Base-by-base conservation (phyloP, 768 basidiomycete species). In the Hericium coralloides region DNA sequence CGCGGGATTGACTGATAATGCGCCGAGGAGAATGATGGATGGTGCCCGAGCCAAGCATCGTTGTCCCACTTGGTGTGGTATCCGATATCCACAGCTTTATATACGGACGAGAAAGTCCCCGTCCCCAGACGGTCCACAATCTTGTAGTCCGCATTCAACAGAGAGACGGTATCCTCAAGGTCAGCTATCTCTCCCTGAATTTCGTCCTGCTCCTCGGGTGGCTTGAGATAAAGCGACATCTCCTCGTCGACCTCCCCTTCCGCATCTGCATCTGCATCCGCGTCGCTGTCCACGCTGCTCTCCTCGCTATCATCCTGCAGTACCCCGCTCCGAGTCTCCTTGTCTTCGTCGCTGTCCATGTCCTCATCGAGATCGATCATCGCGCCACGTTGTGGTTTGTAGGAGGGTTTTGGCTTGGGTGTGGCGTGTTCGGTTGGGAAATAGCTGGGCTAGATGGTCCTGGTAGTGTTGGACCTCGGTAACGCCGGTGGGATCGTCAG, bases 51-150 rank as follows among this genome's bases (percentile, higher is more conserved):
- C 90, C 90, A 92, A 12, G 81, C 75, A 4, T 69, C 62, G 64
- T 92, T 91, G 68, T 89, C 79, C 84, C 84, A 91, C 53, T 88
- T 87, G 51, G 78, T 72, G 63, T 91, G 82, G 64, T 88, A 82
- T 57, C 78, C 72, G 15, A 88, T 64, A 69, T 99, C 97, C 60
- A 95, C 70, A 0, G 95, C 97, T 65, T 98, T 97, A 79, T 98
- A 99, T n/a, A 99, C 97, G 10, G 94, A 94, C 0, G 95, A 98
- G 73, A 99, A 99, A 1, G 95, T 99, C 15, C 95, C 95, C 55
- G 95, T 98, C 14, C 97, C 97, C 0, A 99, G 80, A 1, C 95
- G 81, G 72, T 98, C 95, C 38, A 98, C 69, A 38, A 98, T 75
- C 52, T 74, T 79, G 75, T 95, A 98, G 61, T 88, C 77, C 2